Base-by-base conservation (phyloP, 139 green algal genomes). In the Desmodesmus armatus region DNA sequence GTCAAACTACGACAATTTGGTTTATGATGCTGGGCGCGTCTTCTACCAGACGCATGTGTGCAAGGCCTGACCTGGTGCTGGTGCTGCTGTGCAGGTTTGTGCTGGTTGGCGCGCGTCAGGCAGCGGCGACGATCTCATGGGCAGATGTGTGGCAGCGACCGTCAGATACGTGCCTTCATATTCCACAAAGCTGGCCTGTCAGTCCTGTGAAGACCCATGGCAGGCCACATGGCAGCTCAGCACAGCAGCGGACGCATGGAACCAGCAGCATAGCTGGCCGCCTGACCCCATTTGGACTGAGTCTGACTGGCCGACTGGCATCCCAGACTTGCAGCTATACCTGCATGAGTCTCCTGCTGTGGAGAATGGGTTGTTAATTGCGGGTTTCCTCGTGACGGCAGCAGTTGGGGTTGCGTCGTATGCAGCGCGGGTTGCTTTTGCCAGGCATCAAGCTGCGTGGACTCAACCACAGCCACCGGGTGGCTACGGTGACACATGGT, bases 281-380 rank as follows among this genome's bases (percentile, higher is more conserved):
- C 3, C 49, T 0, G 94, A 96, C 49, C 88, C 90, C 1, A 70
- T 93, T 60, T 96, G 92, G 93, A 86, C 87, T 2, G 94, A 96
- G 80, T 94, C 89, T 82, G 92, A 95, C 79, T 96, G 94, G 94
- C 90, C 90, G 0, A 3, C 13, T 2, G 78, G 47, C 2, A 87
- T 87, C 55, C 93, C 91, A 0, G 58, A 44, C n/a, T 33, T 96
- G 11, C 78, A 69, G 21, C 43, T 96, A 2, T 94, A 91, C 60
- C 86, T 94, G 47, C 35, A 80, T 66, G 91, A 94, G 60, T 39
- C 73, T 21, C 15, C 40, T 17, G 21, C 5, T 15, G 29, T 62
- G 1, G 40, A 88, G 47, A 43, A 53, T 17, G 62, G 40, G 15
- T 51, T 83, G 62, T 63, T 88, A 1, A 44, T 79, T 51, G 74